Evolutionary conservation across 768 basidiomycete species (phyloP).

Genomic region (Pholiota molesta): DNA sequence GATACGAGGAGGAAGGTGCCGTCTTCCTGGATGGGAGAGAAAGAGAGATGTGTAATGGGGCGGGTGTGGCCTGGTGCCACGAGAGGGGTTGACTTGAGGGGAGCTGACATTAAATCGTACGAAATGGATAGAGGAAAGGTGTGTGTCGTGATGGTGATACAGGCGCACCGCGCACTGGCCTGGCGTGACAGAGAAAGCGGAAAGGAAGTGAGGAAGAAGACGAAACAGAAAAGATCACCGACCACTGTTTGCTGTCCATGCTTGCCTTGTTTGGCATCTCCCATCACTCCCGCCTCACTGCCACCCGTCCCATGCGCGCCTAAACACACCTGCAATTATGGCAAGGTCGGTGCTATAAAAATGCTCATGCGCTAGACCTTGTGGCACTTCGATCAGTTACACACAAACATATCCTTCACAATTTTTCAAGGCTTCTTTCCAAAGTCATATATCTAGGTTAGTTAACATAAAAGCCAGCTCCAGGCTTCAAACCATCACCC

Average conservation of each 20-base stretch:
- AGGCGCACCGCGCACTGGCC: constrained; percentile 59
- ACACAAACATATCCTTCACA: no score
- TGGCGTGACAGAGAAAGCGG: constrained; percentile 27
- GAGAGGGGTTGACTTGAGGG: constrained; percentile 73
- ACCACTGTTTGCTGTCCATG: constrained; percentile 19
- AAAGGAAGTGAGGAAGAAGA: constrained; percentile 15
- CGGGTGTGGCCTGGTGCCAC: constrained; percentile 87
- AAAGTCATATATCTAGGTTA: no score
- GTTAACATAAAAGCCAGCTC: no score
- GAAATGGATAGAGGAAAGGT: constrained; percentile 24
- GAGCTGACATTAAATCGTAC: constrained; percentile 57
- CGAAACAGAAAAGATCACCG: constrained; percentile 12
- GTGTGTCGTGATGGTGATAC: constrained; percentile 45
- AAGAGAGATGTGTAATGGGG: constrained; percentile 92
- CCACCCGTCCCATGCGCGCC: background rate
- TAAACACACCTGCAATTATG: background rate
- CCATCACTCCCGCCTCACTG: constrained; percentile 9
- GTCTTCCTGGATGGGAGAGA: constrained; percentile 86
- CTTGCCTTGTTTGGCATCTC: constrained; percentile 19
- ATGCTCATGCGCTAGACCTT: no score
- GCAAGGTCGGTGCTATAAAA: no score
- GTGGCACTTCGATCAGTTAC: no score
- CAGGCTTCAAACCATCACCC: no score
- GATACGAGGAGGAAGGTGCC: constrained; percentile 89
- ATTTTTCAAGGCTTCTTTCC: no score